These are phyloP conservation scores for Lathyrus tuberosus DNA, from an alignment of 306 rosid genomes.

Conservation along the genomic window DNA sequence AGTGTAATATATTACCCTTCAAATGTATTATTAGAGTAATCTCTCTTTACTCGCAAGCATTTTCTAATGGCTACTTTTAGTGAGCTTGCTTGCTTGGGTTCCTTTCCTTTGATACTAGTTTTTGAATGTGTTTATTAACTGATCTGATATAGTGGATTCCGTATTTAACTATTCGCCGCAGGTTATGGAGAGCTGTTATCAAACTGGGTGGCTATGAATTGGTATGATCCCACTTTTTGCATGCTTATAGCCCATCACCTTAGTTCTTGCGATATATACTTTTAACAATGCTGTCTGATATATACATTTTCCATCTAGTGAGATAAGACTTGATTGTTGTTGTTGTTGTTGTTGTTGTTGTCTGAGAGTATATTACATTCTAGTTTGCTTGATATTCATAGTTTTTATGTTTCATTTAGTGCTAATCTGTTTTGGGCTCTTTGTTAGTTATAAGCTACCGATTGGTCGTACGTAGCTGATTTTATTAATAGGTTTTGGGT, in stretches of 20 bases:
- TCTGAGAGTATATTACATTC: background rate
- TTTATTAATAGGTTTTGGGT: background rate
- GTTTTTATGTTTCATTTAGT: conserved; percentile 8
- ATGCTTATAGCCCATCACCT: conserved; percentile 1
- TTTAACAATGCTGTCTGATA: conserved; percentile 14
- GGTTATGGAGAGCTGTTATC: conserved; percentile 91
- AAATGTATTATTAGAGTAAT: background rate
- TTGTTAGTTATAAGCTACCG: background rate
- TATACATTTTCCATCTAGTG: background rate
- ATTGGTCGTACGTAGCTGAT: too few species aligned
- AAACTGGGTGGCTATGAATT: conserved; percentile 78
- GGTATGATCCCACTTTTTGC: conserved; percentile 48
- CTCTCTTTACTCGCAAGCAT: conserved; percentile 20
- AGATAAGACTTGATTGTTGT: background rate
- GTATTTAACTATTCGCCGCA: conserved; percentile 41
- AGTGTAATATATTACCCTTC: conserved; percentile 26
- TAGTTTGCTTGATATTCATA: conserved; percentile 26
- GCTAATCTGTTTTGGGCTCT: conserved; percentile 20
- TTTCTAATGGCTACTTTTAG: conserved; percentile 29
- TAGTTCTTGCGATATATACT: conserved; percentile 1
- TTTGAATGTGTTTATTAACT: conserved; percentile 27
- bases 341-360: too few species aligned
- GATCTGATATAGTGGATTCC: conserved; percentile 30
- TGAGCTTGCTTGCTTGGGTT: background rate
- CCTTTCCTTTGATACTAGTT: conserved; percentile 8